Evolutionary conservation across 2,329 filamentous ascomycete species (phyloP), one percentile per base, ranked within the genome.

Genomic region (Bimuria novae-zelandiae): DNA sequence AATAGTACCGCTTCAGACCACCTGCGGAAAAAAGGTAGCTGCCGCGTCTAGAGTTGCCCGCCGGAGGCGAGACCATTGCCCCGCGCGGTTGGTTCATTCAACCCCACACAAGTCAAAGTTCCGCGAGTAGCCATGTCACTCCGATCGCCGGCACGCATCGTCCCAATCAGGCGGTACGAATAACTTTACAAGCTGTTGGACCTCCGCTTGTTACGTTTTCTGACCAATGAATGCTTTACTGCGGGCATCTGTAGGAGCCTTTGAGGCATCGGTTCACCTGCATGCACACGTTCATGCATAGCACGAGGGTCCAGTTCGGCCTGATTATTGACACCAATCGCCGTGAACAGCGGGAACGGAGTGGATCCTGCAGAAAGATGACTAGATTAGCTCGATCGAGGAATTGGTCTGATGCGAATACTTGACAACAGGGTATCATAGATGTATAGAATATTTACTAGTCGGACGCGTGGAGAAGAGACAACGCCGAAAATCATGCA

Each of bases 401-500:
- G 23, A 19, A 14, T n/a, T 19, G 21, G 23, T 51, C n/a, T 35
- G 35, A 46, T n/a, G 21, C 35, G 42, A 33, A 40, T 46, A 49
- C 47, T 50, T 49, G 48, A 22, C 39, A 51, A 55, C 53, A 57
- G 52, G 57, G 55, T 56, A 55, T 61, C 51, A 48, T 56, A 41
- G 33, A 50, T 32, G 39, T 36, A 19, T 47, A 23, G 17, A 29
- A 47, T 36, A 42, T 45, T 43, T 52, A 44, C 45, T 47, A 45
- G 39, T 39, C 35, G 41, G 40, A 49, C 12, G 16, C 32, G 23
- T 50, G 46, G 23, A 47, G 23, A 29, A 23, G 35, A 23, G 8
- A 39, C 32, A 57, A 61, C 55, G 58, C 57, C 58, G 40, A 44
- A 55, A 19, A 46, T 48, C 50, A 58, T 59, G 59, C 55, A 52